Percentiles rank a stretch among this genome's conserved stretches.
phyloP scores from a whole-genome alignment of 257 asterid genomes.

The Forsythia suspensa region DNA sequence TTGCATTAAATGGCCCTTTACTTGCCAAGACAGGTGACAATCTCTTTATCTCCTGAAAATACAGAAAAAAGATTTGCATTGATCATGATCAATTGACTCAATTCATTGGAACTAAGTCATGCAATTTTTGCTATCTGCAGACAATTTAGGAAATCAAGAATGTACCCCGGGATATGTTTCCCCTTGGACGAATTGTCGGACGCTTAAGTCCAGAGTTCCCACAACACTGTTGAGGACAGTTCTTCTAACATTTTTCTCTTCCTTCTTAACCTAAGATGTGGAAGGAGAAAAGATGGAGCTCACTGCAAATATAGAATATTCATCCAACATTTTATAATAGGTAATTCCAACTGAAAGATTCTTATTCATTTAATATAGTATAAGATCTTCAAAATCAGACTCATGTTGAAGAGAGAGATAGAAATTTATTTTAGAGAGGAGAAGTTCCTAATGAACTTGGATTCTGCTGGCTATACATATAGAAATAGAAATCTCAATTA shows the following conservation, averaged over 20 bases:
- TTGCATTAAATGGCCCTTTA: slow-evolving; percentile 62
- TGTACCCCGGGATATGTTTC: slow-evolving; percentile 88
- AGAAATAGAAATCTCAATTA: not conserved
- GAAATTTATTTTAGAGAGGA: not conserved
- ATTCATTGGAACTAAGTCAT: not conserved
- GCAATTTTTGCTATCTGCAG: slow-evolving; percentile 8
- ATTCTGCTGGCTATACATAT: not conserved
- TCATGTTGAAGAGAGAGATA: slow-evolving; percentile 4
- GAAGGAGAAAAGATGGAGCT: not conserved
- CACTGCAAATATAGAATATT: slow-evolving; percentile 13
- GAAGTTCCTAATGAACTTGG: not conserved
- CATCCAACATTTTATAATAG: not conserved
- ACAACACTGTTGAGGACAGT: slow-evolving; percentile 84
- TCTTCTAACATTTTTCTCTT: slow-evolving; percentile 79
- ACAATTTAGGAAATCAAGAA: slow-evolving; percentile 20
- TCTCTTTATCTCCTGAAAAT: slow-evolving; percentile 59
- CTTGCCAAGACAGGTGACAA: slow-evolving; percentile 54
- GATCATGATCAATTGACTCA: not conserved
- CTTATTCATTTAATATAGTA: slow-evolving; percentile 1
- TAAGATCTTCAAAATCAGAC: not conserved
- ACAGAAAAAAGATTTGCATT: slow-evolving; percentile 6
- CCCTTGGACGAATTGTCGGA: slow-evolving; percentile 75
- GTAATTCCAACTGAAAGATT: slow-evolving; percentile 8
- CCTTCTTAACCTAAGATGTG: slow-evolving; percentile 69
- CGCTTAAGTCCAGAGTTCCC: slow-evolving; percentile 85